Evolutionary conservation across 192 early-diverging fungal genomes (phyloP), one percentile per base, ranked within the genome.

Genomic region (Linderina pennispora): DNA sequence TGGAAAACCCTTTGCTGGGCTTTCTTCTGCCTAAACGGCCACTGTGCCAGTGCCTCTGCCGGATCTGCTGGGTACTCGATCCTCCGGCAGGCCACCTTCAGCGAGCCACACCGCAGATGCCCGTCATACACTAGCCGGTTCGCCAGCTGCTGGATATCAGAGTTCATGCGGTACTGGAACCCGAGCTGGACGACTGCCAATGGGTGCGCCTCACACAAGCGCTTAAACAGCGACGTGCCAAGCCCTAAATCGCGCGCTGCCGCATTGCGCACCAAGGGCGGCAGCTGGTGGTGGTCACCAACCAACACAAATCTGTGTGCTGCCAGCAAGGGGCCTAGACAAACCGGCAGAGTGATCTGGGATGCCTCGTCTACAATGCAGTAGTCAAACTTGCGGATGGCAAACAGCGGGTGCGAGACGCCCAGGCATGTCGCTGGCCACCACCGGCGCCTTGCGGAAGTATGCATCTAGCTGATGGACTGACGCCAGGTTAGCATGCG

Each of bases 331-430:
- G 95, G 92, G 4, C 92, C 95, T 23, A 98, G 44, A 48, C 91
- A 91, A 4, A 86, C 82, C 0, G 95, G 95, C 23, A 96, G 54
- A 14, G 89, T 90, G 19, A 98, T 80, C 62, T 98, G 95, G 13
- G 93, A 91, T 8, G 93, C 92, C 48, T 98, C 95, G 62, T 98
- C 95, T 4, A 98, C 81, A 40, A 98, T 93, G 54, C 92, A 96
- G 59, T 90, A 94, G 62, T 98, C 95, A 62, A 98, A 98, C 36
- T 66, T 52, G 32, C 85, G 77, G 44, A 76, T 77, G 3, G 75
- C 54, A 50, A 95, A 92, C 5, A 94, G 43, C 7, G 81, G 55
- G 45, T 97, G 85, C 23, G 66, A 81, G 38, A 88, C 82, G 8
- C 92, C 91, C 20, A 94, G 58, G 45, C 92, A 93, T 3, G 94